Base-by-base conservation (phyloP, 2,329 filamentous ascomycete species). In the Fusarium sp. region DNA sequence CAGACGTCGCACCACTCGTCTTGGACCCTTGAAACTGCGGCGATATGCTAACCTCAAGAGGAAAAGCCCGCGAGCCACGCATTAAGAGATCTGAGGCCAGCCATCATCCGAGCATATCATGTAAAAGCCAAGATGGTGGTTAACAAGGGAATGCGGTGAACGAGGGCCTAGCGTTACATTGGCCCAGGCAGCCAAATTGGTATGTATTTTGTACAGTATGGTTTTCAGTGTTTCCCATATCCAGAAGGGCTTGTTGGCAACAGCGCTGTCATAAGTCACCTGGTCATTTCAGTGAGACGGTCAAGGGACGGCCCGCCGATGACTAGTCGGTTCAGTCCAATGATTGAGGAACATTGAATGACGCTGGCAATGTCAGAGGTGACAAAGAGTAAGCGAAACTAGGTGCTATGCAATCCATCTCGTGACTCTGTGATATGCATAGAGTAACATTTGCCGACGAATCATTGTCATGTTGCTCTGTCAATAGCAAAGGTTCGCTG, bases 301-400 rank as follows among this genome's bases (percentile, higher is more conserved):
- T 55, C 68, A 55, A 75, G 73, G 73, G 73, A 75, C 73, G 73
- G 73, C 63, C 73, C 73, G 73, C 63, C 52, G 38, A 62, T 65
- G 54, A 70, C 67, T 70, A 70, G 63, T 50, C 24, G 38, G 40
- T 17, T 51, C 64, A 70, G 46, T 42, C 59, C 58, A 60, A 62
- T 58, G 46, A 57, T 58, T 43, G 40, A 36, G 56, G 40, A 45
- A 49, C 21, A 31, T 54, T 26, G 49, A 65, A 51, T 61, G 26
- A 57, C 33, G 31, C 57, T 45, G 26, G 17, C 24, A 57, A 45
- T 39, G 50, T 26, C 21, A 40, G 40, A 45, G 50, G 33, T 56
- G 50, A 38, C 19, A 55, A 17, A 42, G 50, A 56, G 56, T 53
- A 42, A 62, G 58, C 46, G 38, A 62, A 56, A 24, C 40, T 21